phyloP scores from a whole-genome alignment of 371 early-diverging fungal species.

The Mortierella sp. region DNA sequence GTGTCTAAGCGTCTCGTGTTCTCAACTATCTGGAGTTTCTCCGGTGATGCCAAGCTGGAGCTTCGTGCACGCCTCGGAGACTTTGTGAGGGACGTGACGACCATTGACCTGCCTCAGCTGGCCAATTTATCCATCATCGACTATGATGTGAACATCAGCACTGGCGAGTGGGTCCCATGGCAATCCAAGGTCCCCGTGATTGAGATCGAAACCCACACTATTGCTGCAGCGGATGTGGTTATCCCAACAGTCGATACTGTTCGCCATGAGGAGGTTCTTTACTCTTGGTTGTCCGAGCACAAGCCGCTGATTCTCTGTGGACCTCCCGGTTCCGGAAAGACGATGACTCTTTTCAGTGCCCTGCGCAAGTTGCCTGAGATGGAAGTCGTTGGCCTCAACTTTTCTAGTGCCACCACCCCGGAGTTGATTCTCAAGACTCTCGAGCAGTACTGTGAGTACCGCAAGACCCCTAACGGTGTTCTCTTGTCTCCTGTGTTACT shows the following conservation, averaged over 20 bases:
- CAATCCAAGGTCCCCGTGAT: constrained; percentile 89
- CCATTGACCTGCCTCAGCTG: constrained; percentile 84
- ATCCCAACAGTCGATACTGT: constrained; percentile 98
- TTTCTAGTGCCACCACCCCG: constrained; percentile 97
- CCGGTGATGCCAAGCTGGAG: constrained; percentile 90
- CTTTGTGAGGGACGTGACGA: constrained; percentile 80
- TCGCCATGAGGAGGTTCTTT: constrained; percentile 95
- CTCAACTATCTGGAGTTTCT: constrained; percentile 94
- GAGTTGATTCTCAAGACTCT: constrained; percentile 96
- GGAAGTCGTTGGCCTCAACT: constrained; percentile 98
- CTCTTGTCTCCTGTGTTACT: constrained; percentile 86
- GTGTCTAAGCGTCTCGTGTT: constrained; percentile 85
- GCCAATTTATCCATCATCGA: constrained; percentile 83
- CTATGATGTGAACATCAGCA: constrained; percentile 85
- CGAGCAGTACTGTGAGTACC: constrained; percentile 98
- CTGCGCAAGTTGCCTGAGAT: constrained; percentile 94
- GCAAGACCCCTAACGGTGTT: constrained; percentile 94
- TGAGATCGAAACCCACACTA: constrained; percentile 96
- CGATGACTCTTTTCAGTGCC: constrained; percentile 97
- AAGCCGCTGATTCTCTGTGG: constrained; percentile 97
- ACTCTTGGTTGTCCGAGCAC: constrained; percentile 96
- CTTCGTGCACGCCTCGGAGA: constrained; percentile 83
- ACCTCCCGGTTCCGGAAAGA: constrained; percentile 99
- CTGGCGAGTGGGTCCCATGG: constrained; percentile 94
- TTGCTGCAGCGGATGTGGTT: constrained; percentile 93